Evolutionary conservation across 768 basidiomycete genomes (phyloP).

Genomic region (Wakefieldia striispora): DNA sequence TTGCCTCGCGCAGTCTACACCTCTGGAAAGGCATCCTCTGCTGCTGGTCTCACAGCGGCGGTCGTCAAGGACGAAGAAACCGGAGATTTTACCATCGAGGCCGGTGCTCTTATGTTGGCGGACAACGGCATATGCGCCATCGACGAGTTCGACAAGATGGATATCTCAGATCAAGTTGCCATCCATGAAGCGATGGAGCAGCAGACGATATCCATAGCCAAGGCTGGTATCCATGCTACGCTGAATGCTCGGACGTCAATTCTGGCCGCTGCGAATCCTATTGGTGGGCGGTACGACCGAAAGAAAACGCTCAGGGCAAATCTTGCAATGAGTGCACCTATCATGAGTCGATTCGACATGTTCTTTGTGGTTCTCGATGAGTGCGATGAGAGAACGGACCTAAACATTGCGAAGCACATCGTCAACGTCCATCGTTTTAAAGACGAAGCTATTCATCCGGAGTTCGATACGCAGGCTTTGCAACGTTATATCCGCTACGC

Average conservation of each 20-base stretch:
- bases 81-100: conserved; percentile 99
- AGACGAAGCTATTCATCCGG: conserved; percentile 91
- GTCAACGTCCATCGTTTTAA: conserved; percentile 96
- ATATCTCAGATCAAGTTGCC: conserved; percentile 95
- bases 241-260: conserved; percentile 97
- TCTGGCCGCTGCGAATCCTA: conserved; percentile 95
- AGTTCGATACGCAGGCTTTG: conserved; percentile 95
- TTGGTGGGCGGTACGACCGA: conserved; percentile 95
- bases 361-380: conserved; percentile 99
- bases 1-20: conserved; percentile 97
- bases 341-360: conserved; percentile 98
- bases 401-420: conserved; percentile 94
- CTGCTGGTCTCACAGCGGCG: conserved; percentile 97
- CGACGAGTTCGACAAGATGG: conserved; percentile 99
- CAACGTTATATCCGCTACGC: conserved; percentile 98
- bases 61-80: conserved; percentile 99
- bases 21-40: conserved; percentile 98
- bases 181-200: conserved; percentile 99
- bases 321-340: conserved; percentile 96
- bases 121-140: conserved; percentile 99
- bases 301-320: conserved; percentile 91
- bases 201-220: conserved; percentile 98
- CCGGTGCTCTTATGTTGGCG: conserved; percentile 97
- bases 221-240: conserved; percentile 98
- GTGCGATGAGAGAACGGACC: conserved; percentile 88